A percentile compares a stretch with the other conserved stretches of the same genome.
Conservation (phyloP, 441 rosid genomes). For the Erysimum cheiri region DNA sequence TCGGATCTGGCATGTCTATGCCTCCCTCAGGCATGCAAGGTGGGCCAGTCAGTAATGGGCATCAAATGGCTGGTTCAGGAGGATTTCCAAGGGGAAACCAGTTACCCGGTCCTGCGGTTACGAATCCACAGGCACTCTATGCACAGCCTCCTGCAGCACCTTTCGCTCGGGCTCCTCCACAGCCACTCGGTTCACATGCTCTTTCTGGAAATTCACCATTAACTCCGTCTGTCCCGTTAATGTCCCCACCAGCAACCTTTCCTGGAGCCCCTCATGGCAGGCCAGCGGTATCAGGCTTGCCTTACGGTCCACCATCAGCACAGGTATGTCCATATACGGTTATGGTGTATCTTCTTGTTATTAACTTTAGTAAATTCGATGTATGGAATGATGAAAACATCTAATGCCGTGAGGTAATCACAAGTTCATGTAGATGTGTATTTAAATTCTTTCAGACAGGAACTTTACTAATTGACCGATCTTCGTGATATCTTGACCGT, state of each 20-base stretch:
- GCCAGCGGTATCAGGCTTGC: constrained; percentile 50
- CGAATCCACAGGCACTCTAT: constrained; percentile 54
- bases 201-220: constrained; percentile 38
- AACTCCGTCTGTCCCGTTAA: constrained; percentile 49
- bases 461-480: constrained; percentile 1
- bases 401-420: constrained; percentile 18
- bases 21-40: constrained; percentile 55
- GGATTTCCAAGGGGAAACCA: constrained; percentile 55
- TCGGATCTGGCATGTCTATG: constrained; percentile 46
- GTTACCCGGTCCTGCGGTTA: constrained; percentile 53
- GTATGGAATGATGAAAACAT: constrained; percentile 22
- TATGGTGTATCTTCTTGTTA: constrained; percentile 30
- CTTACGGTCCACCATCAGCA: constrained; percentile 63
- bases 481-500: constrained; percentile 8
- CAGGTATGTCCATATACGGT: constrained; percentile 48
- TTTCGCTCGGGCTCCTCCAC: constrained; percentile 55
- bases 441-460: constrained; percentile 1
- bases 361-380: constrained; percentile 14
- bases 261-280: constrained; percentile 54
- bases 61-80: constrained; percentile 53
- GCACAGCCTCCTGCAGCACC: constrained; percentile 60
- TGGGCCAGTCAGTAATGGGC: constrained; percentile 70
- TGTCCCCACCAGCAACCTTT: constrained; percentile 51
- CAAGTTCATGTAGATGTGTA: constrained; percentile 2
- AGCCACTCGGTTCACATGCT: constrained; percentile 54